phyloP scores from a whole-genome alignment of 305 asterid genomes.

The Euphrasia arctica region DNA sequence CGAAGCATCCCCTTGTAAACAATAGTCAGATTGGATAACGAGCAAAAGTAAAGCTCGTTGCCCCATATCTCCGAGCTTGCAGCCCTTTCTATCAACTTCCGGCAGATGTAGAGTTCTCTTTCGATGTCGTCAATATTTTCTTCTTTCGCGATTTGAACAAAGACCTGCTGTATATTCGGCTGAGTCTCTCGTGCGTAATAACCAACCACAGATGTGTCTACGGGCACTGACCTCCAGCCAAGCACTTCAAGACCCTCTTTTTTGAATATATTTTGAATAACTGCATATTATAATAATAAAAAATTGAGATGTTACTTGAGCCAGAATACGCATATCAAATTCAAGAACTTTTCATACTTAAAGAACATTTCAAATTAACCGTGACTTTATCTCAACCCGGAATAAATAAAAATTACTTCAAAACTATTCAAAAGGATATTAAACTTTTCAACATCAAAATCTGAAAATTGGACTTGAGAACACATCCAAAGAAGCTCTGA shows the following conservation, averaged over 20 bases:
- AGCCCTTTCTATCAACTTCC: constrained; percentile 82
- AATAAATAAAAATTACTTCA: too few species aligned
- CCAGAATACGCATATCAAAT: constrained; percentile 14
- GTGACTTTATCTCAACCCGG: too few species aligned
- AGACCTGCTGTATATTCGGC: constrained; percentile 93
- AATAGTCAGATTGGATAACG: constrained; percentile 92
- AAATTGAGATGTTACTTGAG: not conserved
- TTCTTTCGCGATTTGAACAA: constrained; percentile 81
- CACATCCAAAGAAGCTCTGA: too few species aligned
- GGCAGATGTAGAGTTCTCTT: constrained; percentile 89
- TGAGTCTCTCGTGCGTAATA: constrained; percentile 78
- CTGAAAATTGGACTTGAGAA: too few species aligned
- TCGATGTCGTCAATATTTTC: constrained; percentile 93
- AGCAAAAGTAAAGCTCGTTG: constrained; percentile 85
- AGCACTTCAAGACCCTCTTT: constrained; percentile 98
- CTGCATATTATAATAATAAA: constrained; percentile 38
- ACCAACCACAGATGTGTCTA: constrained; percentile 79
- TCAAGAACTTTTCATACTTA: not conserved
- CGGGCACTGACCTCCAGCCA: constrained; percentile 96
- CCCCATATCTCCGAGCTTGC: constrained; percentile 83
- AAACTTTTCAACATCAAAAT: too few species aligned
- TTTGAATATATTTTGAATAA: constrained; percentile 59
- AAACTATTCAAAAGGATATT: too few species aligned
- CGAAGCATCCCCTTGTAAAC: constrained; percentile 99
- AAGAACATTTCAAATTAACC: too few species aligned